Evolutionary conservation across 192 early-diverging fungal species (phyloP), one percentile per base, ranked within the genome.

Genomic region (Coemansia sp.): DNA sequence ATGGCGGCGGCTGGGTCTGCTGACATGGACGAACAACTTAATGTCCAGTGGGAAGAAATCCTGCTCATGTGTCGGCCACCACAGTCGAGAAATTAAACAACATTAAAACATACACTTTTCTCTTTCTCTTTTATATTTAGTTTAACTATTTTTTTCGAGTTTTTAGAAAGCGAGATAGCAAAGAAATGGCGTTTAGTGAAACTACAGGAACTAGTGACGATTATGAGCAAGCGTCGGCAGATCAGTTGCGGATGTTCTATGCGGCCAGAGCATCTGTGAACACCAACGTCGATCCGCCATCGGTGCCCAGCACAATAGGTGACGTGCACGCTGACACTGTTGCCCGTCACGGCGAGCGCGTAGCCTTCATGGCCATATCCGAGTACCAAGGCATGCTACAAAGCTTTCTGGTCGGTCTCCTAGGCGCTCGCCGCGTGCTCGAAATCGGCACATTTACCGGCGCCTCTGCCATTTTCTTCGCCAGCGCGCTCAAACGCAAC

Each of bases 371-470:
- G 73, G 81, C 85, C 25, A 51, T 83, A 24, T 79, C 84, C 0
- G 48, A 64, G 3, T 61, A 73, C 15, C 85, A 86, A 58, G 86
- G 86, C 3, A 57, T 77, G 3, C 54, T 86, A 0, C 73, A 88
- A n/a, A 65, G 63, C 23, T 73, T 83, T 46, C 50, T 88, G 1
- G 77, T 85, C 21, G 64, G 71, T 0, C 49, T 89, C 14, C 65
- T 81, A 7, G 71, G 70, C 4, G 86, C 88, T 15, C 60, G 68
- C n/a, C 50, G 59, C 1, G 67, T 89, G 9, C 75, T 92, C 0
- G 89, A 92, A 40, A 79, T 92, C 44, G 90, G 89, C 2, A 79
- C 78, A 6, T 90, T 89, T 54, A 87, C 85, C 24, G 90, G 90
- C 3, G 81, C 72, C 24, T 85, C 84, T 3, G 73, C 87, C 3